A percentile compares a stretch with the other conserved stretches of the same genome.
Evolutionary conservation across 1,284 basidiomycete genomes (phyloP).

Genomic region (Leucoagaricus sp.): DNA sequence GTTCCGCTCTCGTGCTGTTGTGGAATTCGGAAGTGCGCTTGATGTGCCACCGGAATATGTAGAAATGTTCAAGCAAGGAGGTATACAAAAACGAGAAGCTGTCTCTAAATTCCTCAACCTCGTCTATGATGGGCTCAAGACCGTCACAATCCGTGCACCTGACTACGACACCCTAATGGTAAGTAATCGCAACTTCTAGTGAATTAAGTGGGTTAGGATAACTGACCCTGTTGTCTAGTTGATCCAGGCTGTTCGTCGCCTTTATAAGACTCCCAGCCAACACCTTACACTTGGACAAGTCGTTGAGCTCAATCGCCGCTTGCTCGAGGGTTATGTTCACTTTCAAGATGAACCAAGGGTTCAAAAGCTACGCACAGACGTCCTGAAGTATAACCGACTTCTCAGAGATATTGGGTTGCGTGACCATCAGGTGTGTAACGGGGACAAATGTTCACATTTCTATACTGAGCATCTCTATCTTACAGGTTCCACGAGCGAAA

Average conservation of each 20-base stretch:
- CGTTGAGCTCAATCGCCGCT: slow-evolving; percentile 94
- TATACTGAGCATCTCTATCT: neutral
- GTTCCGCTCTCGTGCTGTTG: slow-evolving; percentile 93
- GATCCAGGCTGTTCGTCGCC: slow-evolving; percentile 92
- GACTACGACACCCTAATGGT: slow-evolving; percentile 99
- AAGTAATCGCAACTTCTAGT: slow-evolving; percentile 20
- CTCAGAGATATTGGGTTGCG: slow-evolving; percentile 93
- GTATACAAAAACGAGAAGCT: slow-evolving; percentile 87
- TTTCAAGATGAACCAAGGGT: slow-evolving; percentile 95
- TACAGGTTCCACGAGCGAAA: slow-evolving; percentile 77
- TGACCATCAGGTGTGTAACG: slow-evolving; percentile 84
- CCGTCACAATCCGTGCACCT: slow-evolving; percentile 93
- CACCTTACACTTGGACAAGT: slow-evolving; percentile 95
- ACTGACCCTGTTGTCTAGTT: slow-evolving; percentile 48
- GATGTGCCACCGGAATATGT: slow-evolving; percentile 88
- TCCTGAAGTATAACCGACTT: slow-evolving; percentile 93
- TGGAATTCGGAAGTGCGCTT: slow-evolving; percentile 94
- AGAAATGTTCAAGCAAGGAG: slow-evolving; percentile 90
- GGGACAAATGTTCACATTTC: slow-evolving; percentile 1
- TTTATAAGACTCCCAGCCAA: slow-evolving; percentile 96
- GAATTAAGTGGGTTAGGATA: slow-evolving; percentile 5
- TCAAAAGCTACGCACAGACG: slow-evolving; percentile 78
- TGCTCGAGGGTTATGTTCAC: slow-evolving; percentile 91
- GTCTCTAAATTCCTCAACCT: slow-evolving; percentile 89
- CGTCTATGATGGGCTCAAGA: slow-evolving; percentile 96